A percentile compares a stretch with the other conserved stretches of the same genome.
Evolutionary conservation across 495 filamentous ascomycete species (phyloP).

Genomic region (Peziza echinospora): DNA sequence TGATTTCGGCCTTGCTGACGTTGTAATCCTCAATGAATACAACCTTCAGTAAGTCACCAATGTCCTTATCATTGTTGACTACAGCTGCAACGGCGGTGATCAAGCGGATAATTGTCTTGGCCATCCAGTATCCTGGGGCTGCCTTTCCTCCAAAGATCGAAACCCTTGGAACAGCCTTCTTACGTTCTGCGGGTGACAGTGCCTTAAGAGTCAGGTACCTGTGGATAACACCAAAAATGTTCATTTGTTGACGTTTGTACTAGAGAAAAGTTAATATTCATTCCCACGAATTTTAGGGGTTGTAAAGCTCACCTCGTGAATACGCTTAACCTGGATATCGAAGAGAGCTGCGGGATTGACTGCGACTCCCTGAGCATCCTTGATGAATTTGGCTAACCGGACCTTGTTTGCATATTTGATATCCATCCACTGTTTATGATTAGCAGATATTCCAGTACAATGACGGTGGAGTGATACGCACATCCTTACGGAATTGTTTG

Average conservation of each 20-base stretch:
- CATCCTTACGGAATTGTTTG: constrained; percentile 69
- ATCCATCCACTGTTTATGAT: constrained; percentile 17
- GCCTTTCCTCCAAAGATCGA: constrained; percentile 97
- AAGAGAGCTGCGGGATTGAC: constrained; percentile 82
- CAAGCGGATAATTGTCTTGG: constrained; percentile 92
- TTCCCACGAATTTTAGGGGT: no score
- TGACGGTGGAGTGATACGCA: constrained; percentile 59
- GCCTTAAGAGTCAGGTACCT: constrained; percentile 76
- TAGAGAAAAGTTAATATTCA: constrained; percentile 1
- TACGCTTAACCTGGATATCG: constrained; percentile 94
- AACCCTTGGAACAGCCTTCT: constrained; percentile 77
- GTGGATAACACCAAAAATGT: constrained; percentile 95
- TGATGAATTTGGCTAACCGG: constrained; percentile 74
- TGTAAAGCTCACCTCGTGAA: constrained; percentile 42
- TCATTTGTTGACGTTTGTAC: constrained; percentile 97
- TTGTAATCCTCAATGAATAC: constrained; percentile 97
- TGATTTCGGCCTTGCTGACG: constrained; percentile 95
- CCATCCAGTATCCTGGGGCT: constrained; percentile 98
- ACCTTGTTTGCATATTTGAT: constrained; percentile 39
- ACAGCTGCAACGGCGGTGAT: constrained; percentile 83
- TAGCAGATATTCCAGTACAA: constrained; percentile 20
- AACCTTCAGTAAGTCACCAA: constrained; percentile 89
- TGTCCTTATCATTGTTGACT: constrained; percentile 74
- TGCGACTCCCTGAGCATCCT: constrained; percentile 48
- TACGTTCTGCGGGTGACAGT: constrained; percentile 61